Evolutionary conservation across 768 basidiomycete species (phyloP).

Genomic region (Candolleomyces aberdarensis): DNA sequence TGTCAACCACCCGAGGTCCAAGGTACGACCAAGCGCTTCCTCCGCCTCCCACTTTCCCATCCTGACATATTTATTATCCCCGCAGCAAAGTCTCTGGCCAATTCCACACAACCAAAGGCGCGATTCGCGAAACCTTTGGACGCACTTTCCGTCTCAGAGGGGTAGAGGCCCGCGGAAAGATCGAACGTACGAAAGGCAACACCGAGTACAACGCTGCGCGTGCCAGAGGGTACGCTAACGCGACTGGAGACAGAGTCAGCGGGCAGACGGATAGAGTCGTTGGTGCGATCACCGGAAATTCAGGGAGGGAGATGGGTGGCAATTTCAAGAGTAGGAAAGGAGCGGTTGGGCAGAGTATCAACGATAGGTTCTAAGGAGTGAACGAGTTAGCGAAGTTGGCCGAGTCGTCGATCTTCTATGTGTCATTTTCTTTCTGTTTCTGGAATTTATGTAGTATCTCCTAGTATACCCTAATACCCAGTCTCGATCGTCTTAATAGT

Average conservation of each 20-base stretch:
- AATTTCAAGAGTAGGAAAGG: conserved; percentile 3
- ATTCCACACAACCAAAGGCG: conserved; percentile 42
- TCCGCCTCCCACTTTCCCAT: not conserved
- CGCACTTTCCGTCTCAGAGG: conserved; percentile 43
- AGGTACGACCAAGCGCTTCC: no score
- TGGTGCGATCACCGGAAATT: conserved; percentile 53
- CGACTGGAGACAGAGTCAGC: conserved; percentile 37
- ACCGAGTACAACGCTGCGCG: conserved; percentile 48
- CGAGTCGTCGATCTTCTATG: no score
- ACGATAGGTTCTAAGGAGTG: no score
- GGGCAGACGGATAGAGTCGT: conserved; percentile 49
- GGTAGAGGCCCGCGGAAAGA: conserved; percentile 46
- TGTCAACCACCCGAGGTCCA: no score
- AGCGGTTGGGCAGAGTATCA: no score
- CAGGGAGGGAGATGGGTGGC: conserved; percentile 41
- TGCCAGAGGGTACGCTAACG: conserved; percentile 49
- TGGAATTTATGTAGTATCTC: no score
- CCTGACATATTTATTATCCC: not conserved
- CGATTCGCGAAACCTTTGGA: conserved; percentile 37
- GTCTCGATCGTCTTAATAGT: no score
- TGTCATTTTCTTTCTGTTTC: no score
- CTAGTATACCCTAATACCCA: no score
- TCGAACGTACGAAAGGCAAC: conserved; percentile 53
- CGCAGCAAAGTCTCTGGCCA: conserved; percentile 41
- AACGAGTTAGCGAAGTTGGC: no score